These are phyloP conservation scores for Funneliformis geosporum DNA, from an alignment of 192 early-diverging fungal genomes.

Conservation along the genomic window DNA sequence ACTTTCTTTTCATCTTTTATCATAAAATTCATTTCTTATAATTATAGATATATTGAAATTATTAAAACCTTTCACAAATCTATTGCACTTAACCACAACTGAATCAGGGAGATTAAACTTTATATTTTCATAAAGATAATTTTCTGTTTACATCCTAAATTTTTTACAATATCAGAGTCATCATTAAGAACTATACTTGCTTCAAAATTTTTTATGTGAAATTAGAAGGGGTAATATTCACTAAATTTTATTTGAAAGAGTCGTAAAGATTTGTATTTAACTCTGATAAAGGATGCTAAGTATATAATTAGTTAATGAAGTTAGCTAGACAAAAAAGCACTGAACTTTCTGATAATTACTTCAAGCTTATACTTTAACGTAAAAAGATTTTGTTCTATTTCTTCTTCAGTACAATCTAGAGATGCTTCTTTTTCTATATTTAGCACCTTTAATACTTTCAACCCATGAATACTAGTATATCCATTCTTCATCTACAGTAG, in stretches of 20 bases:
- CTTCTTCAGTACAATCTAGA: neutral
- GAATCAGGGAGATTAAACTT: slow-evolving; percentile 6
- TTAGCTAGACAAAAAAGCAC: slow-evolving; percentile 15
- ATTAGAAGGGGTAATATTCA: neutral
- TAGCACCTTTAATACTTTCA: slow-evolving; percentile 23
- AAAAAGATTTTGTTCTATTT: slow-evolving; percentile 11
- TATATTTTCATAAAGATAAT: slow-evolving; percentile 21
- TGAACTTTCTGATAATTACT: neutral
- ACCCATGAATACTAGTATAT: slow-evolving; percentile 16
- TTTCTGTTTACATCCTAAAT: slow-evolving; percentile 12
- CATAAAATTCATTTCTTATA: neutral
- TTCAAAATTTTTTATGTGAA: slow-evolving; percentile 13
- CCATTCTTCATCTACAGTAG: slow-evolving; percentile 7
- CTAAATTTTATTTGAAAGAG: slow-evolving; percentile 11
- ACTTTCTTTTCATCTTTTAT: slow-evolving; percentile 20
- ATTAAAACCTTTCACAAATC: neutral
- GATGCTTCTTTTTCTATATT: neutral
- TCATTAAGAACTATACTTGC: slow-evolving; percentile 26
- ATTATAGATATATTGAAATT: neutral
- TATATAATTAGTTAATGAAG: neutral
- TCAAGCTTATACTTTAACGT: slow-evolving; percentile 18
- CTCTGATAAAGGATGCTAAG: slow-evolving; percentile 14
- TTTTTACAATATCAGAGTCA: slow-evolving; percentile 18
- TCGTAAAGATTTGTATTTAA: slow-evolving; percentile 18
- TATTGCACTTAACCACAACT: neutral